phyloP scores from a whole-genome alignment of 139 green algal genomes.

The Eudorina sp. region DNA sequence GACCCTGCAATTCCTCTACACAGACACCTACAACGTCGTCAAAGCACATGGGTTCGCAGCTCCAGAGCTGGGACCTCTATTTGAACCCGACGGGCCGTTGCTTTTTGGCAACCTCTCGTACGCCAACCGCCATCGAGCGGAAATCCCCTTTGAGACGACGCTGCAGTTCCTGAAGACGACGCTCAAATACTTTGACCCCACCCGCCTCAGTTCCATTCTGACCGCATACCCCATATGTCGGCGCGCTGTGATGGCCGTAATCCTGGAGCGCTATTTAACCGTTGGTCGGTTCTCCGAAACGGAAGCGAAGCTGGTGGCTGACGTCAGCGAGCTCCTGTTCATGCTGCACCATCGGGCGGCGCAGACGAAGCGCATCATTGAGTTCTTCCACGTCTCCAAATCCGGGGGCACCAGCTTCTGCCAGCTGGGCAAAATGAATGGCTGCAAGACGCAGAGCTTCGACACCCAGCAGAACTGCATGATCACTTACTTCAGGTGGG shows the following conservation, averaged over 20 bases:
- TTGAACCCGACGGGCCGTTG: neutral
- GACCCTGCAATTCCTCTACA: neutral
- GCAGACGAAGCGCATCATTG: constrained; percentile 42
- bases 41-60: neutral
- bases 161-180: constrained; percentile 3
- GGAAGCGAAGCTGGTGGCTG: neutral
- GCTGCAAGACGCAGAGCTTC: constrained; percentile 46
- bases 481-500: constrained; percentile 42
- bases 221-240: constrained; percentile 41
- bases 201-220: neutral
- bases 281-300: neutral
- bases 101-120: constrained; percentile 41
- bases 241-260: neutral
- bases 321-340: constrained; percentile 3
- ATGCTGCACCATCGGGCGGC: constrained; percentile 24
- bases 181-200: constrained; percentile 5
- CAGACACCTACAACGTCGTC: neutral
- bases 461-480: constrained; percentile 7
- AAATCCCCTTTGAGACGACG: neutral
- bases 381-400: constrained; percentile 52
- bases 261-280: constrained; percentile 20
- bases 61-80: constrained; percentile 11
- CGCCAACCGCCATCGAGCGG: neutral
- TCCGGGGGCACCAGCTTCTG: constrained; percentile 47
- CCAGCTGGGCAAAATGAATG: constrained; percentile 41